Conservation (phyloP, 1,139 yeast species). For the Hansenula sp. region DNA sequence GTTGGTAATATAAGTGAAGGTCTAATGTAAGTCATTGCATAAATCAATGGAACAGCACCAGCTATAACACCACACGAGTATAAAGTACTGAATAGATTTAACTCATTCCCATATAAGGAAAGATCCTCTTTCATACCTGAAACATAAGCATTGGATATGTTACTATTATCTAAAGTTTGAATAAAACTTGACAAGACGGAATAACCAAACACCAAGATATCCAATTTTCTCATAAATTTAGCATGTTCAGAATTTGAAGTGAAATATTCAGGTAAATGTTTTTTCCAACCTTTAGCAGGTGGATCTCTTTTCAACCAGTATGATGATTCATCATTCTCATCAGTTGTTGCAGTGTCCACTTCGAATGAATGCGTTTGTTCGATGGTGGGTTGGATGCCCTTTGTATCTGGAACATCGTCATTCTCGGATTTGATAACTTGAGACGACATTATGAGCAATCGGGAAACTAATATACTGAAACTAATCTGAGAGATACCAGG, state of each 20-base stretch:
- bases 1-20: conserved; percentile 40
- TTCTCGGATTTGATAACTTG: too few relatives aligned
- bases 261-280: conserved; percentile 9
- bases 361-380: too few relatives aligned
- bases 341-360: too few relatives aligned
- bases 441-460: too few relatives aligned
- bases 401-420: too few relatives aligned
- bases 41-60: conserved; percentile 48
- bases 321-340: conserved; percentile 1
- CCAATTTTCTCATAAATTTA: conserved; percentile 11
- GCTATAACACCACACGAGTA: conserved; percentile 54
- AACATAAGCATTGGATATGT: conserved; percentile 51
- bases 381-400: too few relatives aligned
- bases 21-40: conserved; percentile 45
- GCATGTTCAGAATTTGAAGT: conserved; percentile 12
- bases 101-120: conserved; percentile 42
- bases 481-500: too few relatives aligned
- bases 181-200: conserved; percentile 20
- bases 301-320: conserved; percentile 7
- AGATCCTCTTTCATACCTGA: conserved; percentile 54
- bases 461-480: too few relatives aligned
- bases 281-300: conserved; percentile 9
- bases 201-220: conserved; percentile 10
- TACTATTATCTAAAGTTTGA: conserved; percentile 48
- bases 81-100: conserved; percentile 44